phyloP scores from a whole-genome alignment of 441 rosid genomes.

The Populus trichocarpa region DNA sequence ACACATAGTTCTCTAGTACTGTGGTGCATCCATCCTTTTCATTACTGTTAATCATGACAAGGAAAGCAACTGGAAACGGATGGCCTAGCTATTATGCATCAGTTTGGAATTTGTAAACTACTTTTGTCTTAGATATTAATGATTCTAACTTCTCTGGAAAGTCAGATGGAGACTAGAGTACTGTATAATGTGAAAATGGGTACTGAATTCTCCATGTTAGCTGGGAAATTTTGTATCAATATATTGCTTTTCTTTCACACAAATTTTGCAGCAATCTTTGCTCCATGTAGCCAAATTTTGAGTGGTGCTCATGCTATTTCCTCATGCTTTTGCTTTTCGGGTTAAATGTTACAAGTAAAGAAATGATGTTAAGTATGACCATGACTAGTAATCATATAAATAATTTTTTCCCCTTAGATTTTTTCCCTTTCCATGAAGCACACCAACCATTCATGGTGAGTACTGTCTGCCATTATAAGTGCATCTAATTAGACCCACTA shows the following conservation, averaged over 20 bases:
- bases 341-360: constrained; percentile 20
- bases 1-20: constrained; percentile 2
- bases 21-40: constrained; percentile 22
- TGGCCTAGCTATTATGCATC: constrained; percentile 9
- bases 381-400: constrained; percentile 23
- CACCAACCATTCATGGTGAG: constrained; percentile 31
- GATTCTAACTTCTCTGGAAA: constrained; percentile 25
- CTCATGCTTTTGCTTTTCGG: constrained; percentile 21
- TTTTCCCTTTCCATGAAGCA: constrained; percentile 26
- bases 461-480: constrained; percentile 39
- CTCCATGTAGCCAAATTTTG: not conserved
- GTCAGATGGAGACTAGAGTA: constrained; percentile 10
- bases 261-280: not conserved
- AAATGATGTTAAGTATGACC: constrained; percentile 32
- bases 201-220: constrained; percentile 12
- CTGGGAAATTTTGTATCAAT: constrained; percentile 2
- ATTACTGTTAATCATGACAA: constrained; percentile 12
- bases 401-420: constrained; percentile 16
- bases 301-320: constrained; percentile 8
- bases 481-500: constrained; percentile 24
- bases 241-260: not conserved
- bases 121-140: constrained; percentile 16
- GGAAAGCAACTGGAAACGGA: constrained; percentile 24
- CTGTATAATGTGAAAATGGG: constrained; percentile 26
- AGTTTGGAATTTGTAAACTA: constrained; percentile 23